Base-by-base conservation (phyloP, 371 early-diverging fungal genomes). In the Conidiobolus incongruus region DNA sequence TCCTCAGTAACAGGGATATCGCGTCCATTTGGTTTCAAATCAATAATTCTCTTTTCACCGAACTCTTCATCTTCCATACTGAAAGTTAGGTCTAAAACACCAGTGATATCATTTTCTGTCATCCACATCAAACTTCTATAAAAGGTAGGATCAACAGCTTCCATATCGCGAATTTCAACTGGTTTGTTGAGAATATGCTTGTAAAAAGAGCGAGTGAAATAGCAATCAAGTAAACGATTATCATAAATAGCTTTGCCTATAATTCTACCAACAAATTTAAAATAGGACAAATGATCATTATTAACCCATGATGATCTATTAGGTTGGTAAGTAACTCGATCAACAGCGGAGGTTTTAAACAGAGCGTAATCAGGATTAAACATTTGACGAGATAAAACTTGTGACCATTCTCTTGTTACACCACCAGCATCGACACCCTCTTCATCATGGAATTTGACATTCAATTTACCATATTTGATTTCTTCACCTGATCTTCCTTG, bases 371-470 rank as follows among this genome's bases (percentile, higher is more conserved):
- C 81, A 8, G 97, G 97, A 59, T 99, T 90, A 63, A 97, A 91
- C 89, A 96, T 95, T 55, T 94, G 91, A 39, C 90, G 68, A 6
- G 95, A 81, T 4, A 99, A 68, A 7, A 83, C 92, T 40, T 81
- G 78, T 72, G 90, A 95, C 96, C 97, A 99, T 62, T 99, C 99
- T 47, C 98, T 76, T 2, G 93, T 86, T 13, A 99, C 82, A 40
- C 99, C 99, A 28, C 99, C 99, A 21, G 84, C 94, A 70, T 99
- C 99, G 1, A 96, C 81, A 40, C 97, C 99, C 52, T 95, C 95
- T 64, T 99, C 99, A 17, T 87, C 87, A 46, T 80, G 68, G 64
- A 99, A 97, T 38, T 84, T 77, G 19, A 99, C 92, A 51, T 73
- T 78, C 33, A 99, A 66, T 54, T 88, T 92, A 44, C 87, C 86